A percentile compares a stretch with the other conserved stretches of the same genome.
These are phyloP conservation scores for Cyberlindnera euphorbiiphila DNA, from an alignment of 805 yeast species.

Conservation along the genomic window DNA sequence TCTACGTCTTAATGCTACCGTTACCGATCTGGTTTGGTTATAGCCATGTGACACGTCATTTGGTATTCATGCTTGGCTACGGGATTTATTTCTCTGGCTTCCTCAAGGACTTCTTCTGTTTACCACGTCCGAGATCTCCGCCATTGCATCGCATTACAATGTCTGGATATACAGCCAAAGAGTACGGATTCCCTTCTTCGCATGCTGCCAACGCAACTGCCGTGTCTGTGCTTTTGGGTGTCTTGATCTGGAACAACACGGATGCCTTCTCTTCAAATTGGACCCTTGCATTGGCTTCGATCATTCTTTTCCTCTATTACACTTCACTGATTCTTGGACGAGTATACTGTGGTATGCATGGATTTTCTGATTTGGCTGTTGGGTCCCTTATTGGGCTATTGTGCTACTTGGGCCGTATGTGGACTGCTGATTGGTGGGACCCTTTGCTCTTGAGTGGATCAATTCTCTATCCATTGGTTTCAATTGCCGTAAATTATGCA, in stretches of 20 bases:
- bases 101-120: conserved; percentile 78
- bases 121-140: conserved; percentile 91
- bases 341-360: conserved; percentile 97
- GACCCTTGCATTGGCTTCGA: conserved; percentile 16
- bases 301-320: conserved; percentile 43
- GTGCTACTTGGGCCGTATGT: conserved; percentile 45
- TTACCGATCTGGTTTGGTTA: conserved; percentile 79
- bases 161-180: conserved; percentile 86
- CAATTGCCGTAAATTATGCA: conserved; percentile 39
- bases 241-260: conserved; percentile 16
- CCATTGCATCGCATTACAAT: conserved; percentile 87
- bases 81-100: conserved; percentile 66
- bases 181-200: conserved; percentile 92
- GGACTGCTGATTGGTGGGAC: conserved; percentile 44
- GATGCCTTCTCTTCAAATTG: conserved; percentile 7
- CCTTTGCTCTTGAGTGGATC: conserved; percentile 32
- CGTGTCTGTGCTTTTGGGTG: conserved; percentile 53
- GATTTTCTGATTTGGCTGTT: conserved; percentile 65
- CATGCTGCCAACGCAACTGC: conserved; percentile 95
- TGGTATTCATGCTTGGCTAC: conserved; percentile 59
- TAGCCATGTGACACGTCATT: conserved; percentile 54
- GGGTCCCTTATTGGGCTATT: conserved; percentile 65
- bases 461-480: conserved; percentile 32
- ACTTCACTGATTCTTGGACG: conserved; percentile 72
- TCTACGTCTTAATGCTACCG: conserved; percentile 87